phyloP scores from a whole-genome alignment of 2,329 filamentous ascomycete species.

The Phialemoniopsis sp. region DNA sequence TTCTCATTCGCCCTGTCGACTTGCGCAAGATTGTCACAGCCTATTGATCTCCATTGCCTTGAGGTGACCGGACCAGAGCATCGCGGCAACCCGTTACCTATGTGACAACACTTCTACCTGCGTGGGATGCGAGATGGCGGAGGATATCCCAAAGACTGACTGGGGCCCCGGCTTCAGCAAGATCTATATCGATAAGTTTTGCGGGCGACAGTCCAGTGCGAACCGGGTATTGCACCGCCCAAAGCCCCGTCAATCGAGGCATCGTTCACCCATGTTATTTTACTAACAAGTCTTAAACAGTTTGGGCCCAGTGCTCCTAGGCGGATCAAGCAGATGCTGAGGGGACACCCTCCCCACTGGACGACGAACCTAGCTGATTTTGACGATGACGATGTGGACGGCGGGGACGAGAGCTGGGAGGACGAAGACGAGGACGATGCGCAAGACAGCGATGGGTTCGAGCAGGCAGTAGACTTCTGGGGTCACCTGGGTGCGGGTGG shows the following conservation, averaged over 20 bases:
- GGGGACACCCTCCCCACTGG: neutral
- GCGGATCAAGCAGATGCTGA: slow-evolving; percentile 4
- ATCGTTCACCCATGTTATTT: too few species aligned
- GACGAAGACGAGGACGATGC: slow-evolving; percentile 6
- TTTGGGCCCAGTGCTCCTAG: slow-evolving; percentile 6
- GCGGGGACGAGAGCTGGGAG: slow-evolving; percentile 9
- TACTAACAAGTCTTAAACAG: neutral
- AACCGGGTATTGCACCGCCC: slow-evolving; percentile 14
- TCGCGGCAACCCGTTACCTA: too few species aligned
- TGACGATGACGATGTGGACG: slow-evolving; percentile 12
- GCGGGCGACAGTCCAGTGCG: slow-evolving; percentile 19
- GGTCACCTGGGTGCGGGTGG: neutral
- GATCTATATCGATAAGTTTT: slow-evolving; percentile 10
- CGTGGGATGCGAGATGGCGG: too few species aligned
- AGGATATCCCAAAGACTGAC: too few species aligned
- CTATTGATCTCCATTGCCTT: too few species aligned
- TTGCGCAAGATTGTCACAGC: too few species aligned
- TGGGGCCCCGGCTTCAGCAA: slow-evolving; percentile 7
- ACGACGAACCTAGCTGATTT: slow-evolving; percentile 1
- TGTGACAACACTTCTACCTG: too few species aligned
- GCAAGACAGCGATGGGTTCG: slow-evolving; percentile 1
- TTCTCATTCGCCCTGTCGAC: too few species aligned
- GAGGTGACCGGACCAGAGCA: too few species aligned
- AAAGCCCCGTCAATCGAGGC: too few species aligned
- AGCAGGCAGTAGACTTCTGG: too few species aligned